phyloP scores from a whole-genome alignment of 192 early-diverging fungal species.

The Coemansia sp. region DNA sequence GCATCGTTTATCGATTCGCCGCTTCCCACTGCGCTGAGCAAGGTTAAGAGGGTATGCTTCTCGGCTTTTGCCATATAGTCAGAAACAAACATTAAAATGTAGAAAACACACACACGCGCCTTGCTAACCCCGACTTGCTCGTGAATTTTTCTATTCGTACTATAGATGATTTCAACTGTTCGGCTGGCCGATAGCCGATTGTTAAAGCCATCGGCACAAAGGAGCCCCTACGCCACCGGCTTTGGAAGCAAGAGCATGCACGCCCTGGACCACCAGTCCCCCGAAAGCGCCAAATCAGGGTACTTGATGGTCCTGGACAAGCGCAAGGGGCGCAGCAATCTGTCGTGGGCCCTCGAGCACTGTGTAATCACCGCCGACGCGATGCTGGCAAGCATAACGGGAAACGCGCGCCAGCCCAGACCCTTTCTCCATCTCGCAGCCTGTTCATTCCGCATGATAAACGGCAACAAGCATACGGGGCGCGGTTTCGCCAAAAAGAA shows the following conservation, averaged over 20 bases:
- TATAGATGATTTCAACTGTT: slow-evolving; percentile 3
- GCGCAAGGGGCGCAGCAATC: slow-evolving; percentile 10
- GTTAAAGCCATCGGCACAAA: background rate
- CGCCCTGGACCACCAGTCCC: slow-evolving; percentile 3
- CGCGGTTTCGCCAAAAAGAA: slow-evolving; percentile 7
- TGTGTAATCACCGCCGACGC: slow-evolving; percentile 23
- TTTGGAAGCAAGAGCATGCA: slow-evolving; percentile 7
- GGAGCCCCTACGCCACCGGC: slow-evolving; percentile 4
- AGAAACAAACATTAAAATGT: background rate
- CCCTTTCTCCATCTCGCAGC: slow-evolving; percentile 2
- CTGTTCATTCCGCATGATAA: slow-evolving; percentile 13
- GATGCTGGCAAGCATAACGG: slow-evolving; percentile 5
- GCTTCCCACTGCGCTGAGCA: background rate
- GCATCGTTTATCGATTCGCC: slow-evolving; percentile 1
- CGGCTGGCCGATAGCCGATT: slow-evolving; percentile 1
- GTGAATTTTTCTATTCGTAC: background rate
- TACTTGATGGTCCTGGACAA: slow-evolving; percentile 36
- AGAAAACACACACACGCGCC: background rate
- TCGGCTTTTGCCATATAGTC: background rate
- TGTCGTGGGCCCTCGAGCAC: slow-evolving; percentile 16
- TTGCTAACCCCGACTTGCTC: background rate
- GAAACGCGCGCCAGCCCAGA: background rate
- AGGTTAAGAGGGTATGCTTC: slow-evolving; percentile 5
- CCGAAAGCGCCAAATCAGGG: slow-evolving; percentile 18
- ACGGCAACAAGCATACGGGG: slow-evolving; percentile 10